Conservation (phyloP, 2,329 filamentous ascomycete species). For the Pseudogymnoascus sp. region DNA sequence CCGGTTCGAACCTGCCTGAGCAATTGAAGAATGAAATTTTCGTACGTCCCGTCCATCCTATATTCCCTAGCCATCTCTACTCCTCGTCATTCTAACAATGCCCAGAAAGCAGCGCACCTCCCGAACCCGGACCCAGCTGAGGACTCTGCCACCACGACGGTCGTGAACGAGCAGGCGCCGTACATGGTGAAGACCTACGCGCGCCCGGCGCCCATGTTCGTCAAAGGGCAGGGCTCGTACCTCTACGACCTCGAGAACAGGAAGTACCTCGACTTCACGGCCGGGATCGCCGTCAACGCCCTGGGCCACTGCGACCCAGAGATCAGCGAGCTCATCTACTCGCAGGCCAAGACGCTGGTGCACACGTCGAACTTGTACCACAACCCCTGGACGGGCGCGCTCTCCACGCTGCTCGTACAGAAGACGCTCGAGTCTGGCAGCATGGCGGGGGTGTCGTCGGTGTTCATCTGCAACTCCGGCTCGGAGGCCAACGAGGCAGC, state of each 20-base stretch:
- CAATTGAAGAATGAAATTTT: slow-evolving; percentile 28
- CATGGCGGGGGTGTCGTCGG: slow-evolving; percentile 71
- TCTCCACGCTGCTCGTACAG: slow-evolving; percentile 78
- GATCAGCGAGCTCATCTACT: slow-evolving; percentile 57
- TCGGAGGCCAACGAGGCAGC: slow-evolving; percentile 96
- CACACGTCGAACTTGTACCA: slow-evolving; percentile 96
- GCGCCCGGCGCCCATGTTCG: slow-evolving; percentile 81
- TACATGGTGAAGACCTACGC: slow-evolving; percentile 97
- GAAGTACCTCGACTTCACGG: slow-evolving; percentile 88
- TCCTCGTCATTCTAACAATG: slow-evolving; percentile 4
- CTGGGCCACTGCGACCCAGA: slow-evolving; percentile 84
- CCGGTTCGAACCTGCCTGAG: slow-evolving; percentile 30
- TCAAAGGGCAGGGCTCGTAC: slow-evolving; percentile 77
- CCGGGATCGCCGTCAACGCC: slow-evolving; percentile 90
- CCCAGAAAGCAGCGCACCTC: slow-evolving; percentile 30
- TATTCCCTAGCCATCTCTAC: neutral
- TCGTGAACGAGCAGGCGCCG: slow-evolving; percentile 67
- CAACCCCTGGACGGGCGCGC: slow-evolving; percentile 86
- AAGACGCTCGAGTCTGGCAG: slow-evolving; percentile 69
- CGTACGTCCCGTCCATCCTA: slow-evolving; percentile 20
- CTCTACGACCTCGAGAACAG: slow-evolving; percentile 85
- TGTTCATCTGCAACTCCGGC: slow-evolving; percentile 94
- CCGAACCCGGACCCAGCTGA: slow-evolving; percentile 64
- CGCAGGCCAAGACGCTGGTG: slow-evolving; percentile 63
- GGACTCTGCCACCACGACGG: slow-evolving; percentile 64